Percentiles rank a stretch among this genome's conserved stretches.
phyloP scores from a whole-genome alignment of 805 yeast species.

The Lipomyces yamanashiensis region DNA sequence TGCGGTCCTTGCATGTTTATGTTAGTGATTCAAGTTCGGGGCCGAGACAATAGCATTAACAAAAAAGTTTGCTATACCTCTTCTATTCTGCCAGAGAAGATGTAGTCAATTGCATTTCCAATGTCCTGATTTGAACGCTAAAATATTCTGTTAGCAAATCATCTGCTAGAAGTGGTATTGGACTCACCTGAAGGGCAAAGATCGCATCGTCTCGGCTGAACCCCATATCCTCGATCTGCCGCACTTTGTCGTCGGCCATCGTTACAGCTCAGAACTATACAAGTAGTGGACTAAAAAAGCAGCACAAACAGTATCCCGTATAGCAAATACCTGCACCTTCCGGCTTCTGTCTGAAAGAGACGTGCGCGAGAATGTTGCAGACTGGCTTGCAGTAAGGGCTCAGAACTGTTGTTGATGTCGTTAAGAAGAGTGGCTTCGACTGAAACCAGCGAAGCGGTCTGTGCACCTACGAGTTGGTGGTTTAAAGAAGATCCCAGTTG shows the following conservation, averaged over 20 bases:
- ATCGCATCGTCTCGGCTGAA: constrained; percentile 41
- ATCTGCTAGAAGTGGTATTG: background rate
- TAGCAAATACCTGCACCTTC: too few species aligned
- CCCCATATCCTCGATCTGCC: constrained; percentile 44
- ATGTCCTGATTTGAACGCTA: constrained; percentile 40
- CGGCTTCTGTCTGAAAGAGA: too few species aligned
- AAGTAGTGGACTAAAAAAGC: too few species aligned
- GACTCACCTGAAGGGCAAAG: constrained; percentile 39
- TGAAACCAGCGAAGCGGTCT: too few species aligned
- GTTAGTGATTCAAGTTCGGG: background rate
- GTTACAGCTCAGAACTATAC: background rate
- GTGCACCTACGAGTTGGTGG: too few species aligned
- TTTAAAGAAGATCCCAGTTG: too few species aligned
- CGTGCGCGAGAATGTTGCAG: too few species aligned
- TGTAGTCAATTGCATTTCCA: constrained; percentile 41
- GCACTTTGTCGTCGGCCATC: constrained; percentile 21
- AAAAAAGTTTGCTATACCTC: constrained; percentile 9
- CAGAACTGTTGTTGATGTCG: too few species aligned
- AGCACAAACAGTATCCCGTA: too few species aligned
- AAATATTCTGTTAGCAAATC: background rate
- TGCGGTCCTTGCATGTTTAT: constrained; percentile 11
- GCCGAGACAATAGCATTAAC: too few species aligned
- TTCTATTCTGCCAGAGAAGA: constrained; percentile 37
- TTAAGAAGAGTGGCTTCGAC: too few species aligned
- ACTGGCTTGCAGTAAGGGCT: too few species aligned